phyloP scores from a whole-genome alignment of 148 eudicot species.

The Vaccinium myrtillus region DNA sequence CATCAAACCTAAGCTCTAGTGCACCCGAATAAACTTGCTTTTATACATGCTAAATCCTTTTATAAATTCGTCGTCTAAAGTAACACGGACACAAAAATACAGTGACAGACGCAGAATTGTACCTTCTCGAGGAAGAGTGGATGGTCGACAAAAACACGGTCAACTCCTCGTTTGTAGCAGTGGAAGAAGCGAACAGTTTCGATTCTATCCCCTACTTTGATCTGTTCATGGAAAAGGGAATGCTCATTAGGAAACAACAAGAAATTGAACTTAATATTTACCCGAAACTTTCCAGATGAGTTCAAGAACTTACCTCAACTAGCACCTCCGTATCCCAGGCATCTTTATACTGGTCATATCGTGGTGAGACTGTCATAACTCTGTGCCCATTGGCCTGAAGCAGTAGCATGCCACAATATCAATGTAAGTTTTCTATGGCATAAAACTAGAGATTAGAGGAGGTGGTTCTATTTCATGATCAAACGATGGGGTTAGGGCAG shows the following conservation, averaged over 20 bases:
- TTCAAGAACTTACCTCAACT: slow-evolving; percentile 44
- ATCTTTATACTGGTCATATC: slow-evolving; percentile 86
- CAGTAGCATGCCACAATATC: neutral
- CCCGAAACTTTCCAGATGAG: neutral
- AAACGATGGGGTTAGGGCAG: neutral
- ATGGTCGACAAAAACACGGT: slow-evolving; percentile 59
- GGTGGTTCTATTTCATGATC: neutral
- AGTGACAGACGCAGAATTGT: neutral
- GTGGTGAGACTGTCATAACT: slow-evolving; percentile 77
- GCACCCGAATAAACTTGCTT: neutral
- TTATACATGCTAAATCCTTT: neutral
- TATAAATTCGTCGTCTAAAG: neutral
- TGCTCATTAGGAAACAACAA: neutral
- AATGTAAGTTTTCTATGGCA: neutral
- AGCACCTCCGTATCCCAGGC: slow-evolving; percentile 80
- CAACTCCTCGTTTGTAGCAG: slow-evolving; percentile 64
- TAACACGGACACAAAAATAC: neutral
- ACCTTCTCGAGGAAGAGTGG: slow-evolving; percentile 62
- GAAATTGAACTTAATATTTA: neutral
- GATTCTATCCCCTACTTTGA: slow-evolving; percentile 47
- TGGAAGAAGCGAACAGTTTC: slow-evolving; percentile 57
- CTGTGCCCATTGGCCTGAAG: slow-evolving; percentile 64
- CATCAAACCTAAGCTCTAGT: neutral
- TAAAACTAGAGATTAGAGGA: neutral
- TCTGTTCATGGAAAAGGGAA: slow-evolving; percentile 24